A percentile compares a stretch with the other conserved stretches of the same genome.
phyloP scores from a whole-genome alignment of 441 rosid species.

The Monsonia emarginata region DNA sequence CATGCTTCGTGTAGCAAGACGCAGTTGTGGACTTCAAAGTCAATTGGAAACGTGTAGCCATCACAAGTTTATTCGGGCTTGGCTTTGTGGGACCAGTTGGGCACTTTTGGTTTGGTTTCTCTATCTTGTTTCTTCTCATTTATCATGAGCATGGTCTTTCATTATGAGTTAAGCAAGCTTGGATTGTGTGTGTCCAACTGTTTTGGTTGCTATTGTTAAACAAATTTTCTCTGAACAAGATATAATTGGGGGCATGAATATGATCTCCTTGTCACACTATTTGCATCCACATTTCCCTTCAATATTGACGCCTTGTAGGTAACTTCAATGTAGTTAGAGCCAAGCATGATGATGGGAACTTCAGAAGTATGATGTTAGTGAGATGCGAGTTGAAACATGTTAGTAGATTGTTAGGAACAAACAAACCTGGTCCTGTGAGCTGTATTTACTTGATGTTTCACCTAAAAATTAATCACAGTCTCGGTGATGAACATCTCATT shows the following conservation, averaged over 20 bases:
- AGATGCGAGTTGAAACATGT: neutral
- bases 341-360: neutral
- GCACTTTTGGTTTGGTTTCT: slow-evolving; percentile 70
- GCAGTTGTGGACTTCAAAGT: slow-evolving; percentile 44
- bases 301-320: too few relatives aligned
- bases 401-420: neutral
- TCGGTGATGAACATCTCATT: neutral
- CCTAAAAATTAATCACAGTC: neutral
- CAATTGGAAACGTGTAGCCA: slow-evolving; percentile 78
- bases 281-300: too few relatives aligned
- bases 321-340: neutral
- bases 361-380: neutral
- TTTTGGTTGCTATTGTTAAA: too few relatives aligned
- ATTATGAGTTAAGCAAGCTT: neutral
- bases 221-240: neutral
- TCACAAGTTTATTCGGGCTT: slow-evolving; percentile 72
- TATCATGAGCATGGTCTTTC: slow-evolving; percentile 12
- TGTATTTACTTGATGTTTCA: neutral
- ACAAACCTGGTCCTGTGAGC: neutral
- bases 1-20: slow-evolving; percentile 36
- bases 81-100: slow-evolving; percentile 95
- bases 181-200: too few relatives aligned
- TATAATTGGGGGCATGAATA: neutral
- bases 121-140: slow-evolving; percentile 11
- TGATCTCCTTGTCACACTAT: too few relatives aligned